A percentile compares a stretch with the other conserved stretches of the same genome.
Evolutionary conservation across 352 stramenopile genomes (phyloP).

Genomic region (Globisporangium parvum): DNA sequence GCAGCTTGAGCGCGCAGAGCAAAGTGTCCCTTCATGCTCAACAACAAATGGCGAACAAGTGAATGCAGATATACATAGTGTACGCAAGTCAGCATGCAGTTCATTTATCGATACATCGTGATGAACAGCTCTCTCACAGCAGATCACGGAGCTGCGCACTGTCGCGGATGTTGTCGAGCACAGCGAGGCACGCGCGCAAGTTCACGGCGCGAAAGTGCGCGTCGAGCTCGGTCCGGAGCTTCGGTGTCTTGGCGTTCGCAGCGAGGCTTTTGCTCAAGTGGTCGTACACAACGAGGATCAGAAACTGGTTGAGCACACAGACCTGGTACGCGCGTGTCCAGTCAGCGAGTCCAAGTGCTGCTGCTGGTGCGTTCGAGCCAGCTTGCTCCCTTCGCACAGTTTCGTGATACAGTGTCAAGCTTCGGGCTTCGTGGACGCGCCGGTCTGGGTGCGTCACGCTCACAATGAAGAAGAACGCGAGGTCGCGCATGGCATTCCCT

Average conservation of each 20-base stretch:
- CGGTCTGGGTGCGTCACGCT: conserved; percentile 51
- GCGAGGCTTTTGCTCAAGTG: conserved; percentile 72
- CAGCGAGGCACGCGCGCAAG: conserved; percentile 44
- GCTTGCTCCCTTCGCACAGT: conserved; percentile 18
- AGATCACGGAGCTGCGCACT: background rate
- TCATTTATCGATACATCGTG: no score
- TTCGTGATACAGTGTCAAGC: conserved; percentile 38
- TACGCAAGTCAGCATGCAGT: no score
- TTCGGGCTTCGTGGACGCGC: conserved; percentile 24
- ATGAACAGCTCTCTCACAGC: no score
- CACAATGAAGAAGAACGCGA: conserved; percentile 83
- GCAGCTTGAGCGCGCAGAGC: no score
- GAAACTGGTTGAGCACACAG: conserved; percentile 76
- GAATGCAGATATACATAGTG: no score
- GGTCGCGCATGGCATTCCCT: conserved; percentile 69
- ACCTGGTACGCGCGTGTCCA: conserved; percentile 48
- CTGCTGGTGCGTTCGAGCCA: background rate
- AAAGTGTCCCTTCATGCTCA: no score
- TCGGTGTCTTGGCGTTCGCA: conserved; percentile 61
- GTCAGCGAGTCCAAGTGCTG: conserved; percentile 26
- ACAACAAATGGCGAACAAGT: no score
- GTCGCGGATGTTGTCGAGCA: conserved; percentile 51
- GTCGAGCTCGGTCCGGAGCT: conserved; percentile 51
- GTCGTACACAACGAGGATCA: conserved; percentile 80
- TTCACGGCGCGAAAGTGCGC: conserved; percentile 72